Evolutionary conservation across 1,284 basidiomycete genomes (phyloP), one percentile per base, ranked within the genome.

Genomic region (Cutaneotrichosporon dermatis): DNA sequence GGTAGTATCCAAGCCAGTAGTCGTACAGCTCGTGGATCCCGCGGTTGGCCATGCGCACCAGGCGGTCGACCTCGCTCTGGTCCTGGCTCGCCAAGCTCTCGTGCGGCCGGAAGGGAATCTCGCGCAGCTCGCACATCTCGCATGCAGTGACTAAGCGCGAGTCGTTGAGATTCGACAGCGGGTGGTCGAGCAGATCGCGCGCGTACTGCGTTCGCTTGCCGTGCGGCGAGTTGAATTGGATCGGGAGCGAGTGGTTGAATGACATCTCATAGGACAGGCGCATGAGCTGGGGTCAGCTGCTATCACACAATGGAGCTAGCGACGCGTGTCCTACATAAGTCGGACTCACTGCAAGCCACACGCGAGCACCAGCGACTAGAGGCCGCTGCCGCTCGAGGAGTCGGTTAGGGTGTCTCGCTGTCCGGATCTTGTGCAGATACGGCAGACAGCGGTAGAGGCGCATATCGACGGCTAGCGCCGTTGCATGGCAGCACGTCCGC

Each of bases 381-480:
- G 58, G 58, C 9, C 58, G 62, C 56, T 63, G 62, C 15, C 62
- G 52, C 42, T 63, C 62, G 4, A 58, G 49, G 49, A 60, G 16
- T 15, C 48, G 44, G 46, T 58, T 25, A 0, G 56, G 62, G 11
- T 60, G 48, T 11, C 43, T 37, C 44, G 57, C 64, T 25, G 58
- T 65, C n/a, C 62, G 60, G 41, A 61, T 64, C 48, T 66, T 61
- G 43, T 63, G 67, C 40, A 70, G 59, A 11, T 63, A 64, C 12
- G 64, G 64, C 40, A 72, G 52, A 59, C 70, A 70, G 34, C 63
- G 60, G 59, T 69, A 66, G 10, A 72, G 59, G 6, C 66, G 64
- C 66, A 72, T 68, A 49, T 72, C 70, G 41, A 68, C 54, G 48
- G 69, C 70, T 11, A 72, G 63, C 33, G 64, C 66, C 43, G 69